These are phyloP conservation scores for Sporisorium exsertum DNA, from an alignment of 1,284 basidiomycete species.

Conservation along the genomic window DNA sequence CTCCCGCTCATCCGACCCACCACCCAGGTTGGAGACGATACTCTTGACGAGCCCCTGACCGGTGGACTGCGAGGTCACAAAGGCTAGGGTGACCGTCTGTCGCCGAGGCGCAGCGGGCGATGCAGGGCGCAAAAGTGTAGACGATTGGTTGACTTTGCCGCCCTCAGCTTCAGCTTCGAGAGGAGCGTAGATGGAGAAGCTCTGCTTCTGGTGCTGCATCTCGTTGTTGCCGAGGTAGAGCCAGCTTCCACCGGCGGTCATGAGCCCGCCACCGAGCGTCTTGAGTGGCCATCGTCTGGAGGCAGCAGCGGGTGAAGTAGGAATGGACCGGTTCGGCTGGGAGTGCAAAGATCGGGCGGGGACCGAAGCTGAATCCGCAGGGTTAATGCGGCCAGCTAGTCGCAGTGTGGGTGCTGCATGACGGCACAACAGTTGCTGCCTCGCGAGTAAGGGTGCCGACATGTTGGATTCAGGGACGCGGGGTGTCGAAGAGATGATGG, in stretches of 20 bases:
- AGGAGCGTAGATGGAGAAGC: constrained; percentile 30
- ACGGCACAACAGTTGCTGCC: constrained; percentile 11
- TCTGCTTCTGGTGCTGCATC: neutral
- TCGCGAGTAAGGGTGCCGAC: constrained; percentile 14
- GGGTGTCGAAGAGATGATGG: neutral
- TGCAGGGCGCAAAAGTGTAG: constrained; percentile 34
- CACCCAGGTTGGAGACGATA: constrained; percentile 26
- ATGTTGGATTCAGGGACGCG: neutral
- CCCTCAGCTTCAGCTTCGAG: constrained; percentile 13
- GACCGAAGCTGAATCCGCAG: neutral
- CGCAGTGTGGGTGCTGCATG: constrained; percentile 8
- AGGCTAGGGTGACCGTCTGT: constrained; percentile 40
- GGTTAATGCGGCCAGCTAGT: neutral
- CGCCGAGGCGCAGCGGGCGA: constrained; percentile 35
- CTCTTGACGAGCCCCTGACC: constrained; percentile 26
- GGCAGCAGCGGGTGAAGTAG: neutral
- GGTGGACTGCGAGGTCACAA: constrained; percentile 24
- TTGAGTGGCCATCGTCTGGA: constrained; percentile 23
- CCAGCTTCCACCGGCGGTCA: constrained; percentile 31
- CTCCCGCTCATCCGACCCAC: constrained; percentile 10
- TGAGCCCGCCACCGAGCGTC: constrained; percentile 28
- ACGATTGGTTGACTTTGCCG: constrained; percentile 15
- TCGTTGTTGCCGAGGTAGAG: constrained; percentile 7
- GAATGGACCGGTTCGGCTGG: neutral
- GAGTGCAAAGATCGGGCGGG: constrained; percentile 16